phyloP scores from a whole-genome alignment of 129 eudicot species.

The Scalesia atractyloides region DNA sequence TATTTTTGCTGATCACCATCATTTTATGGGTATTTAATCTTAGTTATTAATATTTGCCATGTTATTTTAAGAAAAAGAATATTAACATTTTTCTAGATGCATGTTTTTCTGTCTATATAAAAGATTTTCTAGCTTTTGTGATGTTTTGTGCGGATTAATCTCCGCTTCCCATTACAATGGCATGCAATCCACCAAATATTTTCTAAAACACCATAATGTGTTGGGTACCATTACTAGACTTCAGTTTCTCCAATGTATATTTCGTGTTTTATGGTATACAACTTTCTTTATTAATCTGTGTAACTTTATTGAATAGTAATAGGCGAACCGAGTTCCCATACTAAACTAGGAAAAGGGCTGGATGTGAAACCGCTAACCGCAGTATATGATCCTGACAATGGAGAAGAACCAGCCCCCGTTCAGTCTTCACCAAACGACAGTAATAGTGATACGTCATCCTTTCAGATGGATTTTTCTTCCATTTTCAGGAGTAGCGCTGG shows the following conservation, averaged over 20 bases:
- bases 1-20: neutral
- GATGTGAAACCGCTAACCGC: slow-evolving; percentile 38
- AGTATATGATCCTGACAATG: slow-evolving; percentile 42
- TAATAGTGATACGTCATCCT: slow-evolving; percentile 62
- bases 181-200: neutral
- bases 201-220: neutral
- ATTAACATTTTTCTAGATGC: neutral
- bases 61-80: neutral
- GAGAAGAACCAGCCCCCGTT: slow-evolving; percentile 40
- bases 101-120: neutral
- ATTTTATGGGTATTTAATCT: neutral
- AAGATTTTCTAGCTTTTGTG: neutral
- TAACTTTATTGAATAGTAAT: slow-evolving; percentile 40
- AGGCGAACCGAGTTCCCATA: slow-evolving; percentile 47
- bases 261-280: slow-evolving; percentile 22
- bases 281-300: neutral
- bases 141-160: neutral
- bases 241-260: slow-evolving; percentile 1
- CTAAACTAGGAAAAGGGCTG: slow-evolving; percentile 38
- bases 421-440: slow-evolving; percentile 74
- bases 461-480: slow-evolving; percentile 62
- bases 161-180: slow-evolving; percentile 8
- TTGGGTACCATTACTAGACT: neutral
- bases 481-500: slow-evolving; percentile 45
- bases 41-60: neutral